Base-by-base conservation (phyloP, 306 rosid species). In the Astragalus glycyphyllos region DNA sequence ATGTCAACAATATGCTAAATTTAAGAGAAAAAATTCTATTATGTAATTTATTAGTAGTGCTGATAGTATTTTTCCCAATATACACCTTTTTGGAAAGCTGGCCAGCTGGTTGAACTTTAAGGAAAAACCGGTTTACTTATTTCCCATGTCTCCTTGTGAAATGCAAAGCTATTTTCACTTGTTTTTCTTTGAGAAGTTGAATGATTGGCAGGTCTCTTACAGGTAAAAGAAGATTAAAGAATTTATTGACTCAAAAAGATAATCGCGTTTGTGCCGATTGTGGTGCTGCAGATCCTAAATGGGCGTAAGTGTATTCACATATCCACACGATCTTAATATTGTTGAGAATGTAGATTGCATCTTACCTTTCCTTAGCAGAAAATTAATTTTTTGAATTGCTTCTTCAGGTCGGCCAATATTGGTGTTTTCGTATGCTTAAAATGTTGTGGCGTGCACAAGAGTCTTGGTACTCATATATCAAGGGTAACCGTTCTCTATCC, bases 351-450 rank as follows among this genome's bases (percentile, higher is more conserved):
- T 65, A 29, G 56, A 32, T 8, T 29, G 40, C 14, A 23, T 57
- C 3, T 31, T 68, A 53, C 45, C 66, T 37, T 58, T 57, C 54
- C 57, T 60, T 26, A 29, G 26, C 48, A 56, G 45, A 71, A 44
- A 65, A 72, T 11, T 35, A 7, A 51, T 58, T 66, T 84, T 68
- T 54, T 16, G 38, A 42, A 74, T 47, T 67, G 34, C 57, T 41
- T 58, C 63, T 83, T 59, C 96, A 94, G 99, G 84, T 94, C 99
- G 49, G 88, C 89, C 58, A 94, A 94, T 84, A 89, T 94, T 17
- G 99, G 99, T 71, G 99, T 94, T 68, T 89, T 94, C 71, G 69
- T 94, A 58, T 94, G 99, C 88, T 81, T 94, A 81, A 89, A 94
- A 75, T 94, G 99, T 65, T 94, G 95, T 32, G 91, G 90, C 8